Conservation (phyloP, 495 filamentous ascomycete species). For the Penicillium riverlandense region DNA sequence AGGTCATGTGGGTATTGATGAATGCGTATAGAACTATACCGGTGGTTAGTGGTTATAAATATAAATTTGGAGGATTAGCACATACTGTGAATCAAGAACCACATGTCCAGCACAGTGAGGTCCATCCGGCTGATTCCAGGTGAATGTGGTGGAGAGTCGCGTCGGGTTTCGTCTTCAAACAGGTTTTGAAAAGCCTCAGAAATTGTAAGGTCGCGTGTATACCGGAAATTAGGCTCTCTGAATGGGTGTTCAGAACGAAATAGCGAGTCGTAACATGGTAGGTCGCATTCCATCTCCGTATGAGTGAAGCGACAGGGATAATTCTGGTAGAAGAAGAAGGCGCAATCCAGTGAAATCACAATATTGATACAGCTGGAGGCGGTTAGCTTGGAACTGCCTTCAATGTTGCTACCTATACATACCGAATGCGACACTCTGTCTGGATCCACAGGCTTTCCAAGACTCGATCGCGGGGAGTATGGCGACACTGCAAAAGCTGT, state of each 20-base stretch:
- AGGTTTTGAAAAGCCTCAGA: slow-evolving; percentile 29
- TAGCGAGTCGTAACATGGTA: slow-evolving; percentile 30
- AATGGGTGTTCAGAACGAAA: slow-evolving; percentile 36
- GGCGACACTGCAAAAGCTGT: slow-evolving; percentile 25
- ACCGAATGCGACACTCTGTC: slow-evolving; percentile 39
- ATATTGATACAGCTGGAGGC: slow-evolving; percentile 25
- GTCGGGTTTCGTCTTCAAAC: slow-evolving; percentile 15
- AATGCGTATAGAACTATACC: slow-evolving; percentile 33
- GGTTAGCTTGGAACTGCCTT: slow-evolving; percentile 5
- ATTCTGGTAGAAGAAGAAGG: slow-evolving; percentile 40
- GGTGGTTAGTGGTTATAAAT: slow-evolving; percentile 1
- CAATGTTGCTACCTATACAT: neutral
- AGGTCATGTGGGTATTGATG: slow-evolving; percentile 39
- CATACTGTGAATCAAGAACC: slow-evolving; percentile 38
- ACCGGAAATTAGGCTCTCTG: slow-evolving; percentile 26
- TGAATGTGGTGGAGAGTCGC: slow-evolving; percentile 1
- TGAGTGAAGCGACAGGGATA: slow-evolving; percentile 34
- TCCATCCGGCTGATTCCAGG: slow-evolving; percentile 6
- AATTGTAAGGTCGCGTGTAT: slow-evolving; percentile 23
- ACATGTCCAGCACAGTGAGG: slow-evolving; percentile 35
- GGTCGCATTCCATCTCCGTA: slow-evolving; percentile 32
- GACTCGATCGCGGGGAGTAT: slow-evolving; percentile 20
- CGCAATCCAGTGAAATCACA: slow-evolving; percentile 35
- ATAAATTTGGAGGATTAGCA: neutral
- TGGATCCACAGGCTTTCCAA: slow-evolving; percentile 36